phyloP scores from a whole-genome alignment of 306 rosid species.

The Cyamopsis tetragonoloba region DNA sequence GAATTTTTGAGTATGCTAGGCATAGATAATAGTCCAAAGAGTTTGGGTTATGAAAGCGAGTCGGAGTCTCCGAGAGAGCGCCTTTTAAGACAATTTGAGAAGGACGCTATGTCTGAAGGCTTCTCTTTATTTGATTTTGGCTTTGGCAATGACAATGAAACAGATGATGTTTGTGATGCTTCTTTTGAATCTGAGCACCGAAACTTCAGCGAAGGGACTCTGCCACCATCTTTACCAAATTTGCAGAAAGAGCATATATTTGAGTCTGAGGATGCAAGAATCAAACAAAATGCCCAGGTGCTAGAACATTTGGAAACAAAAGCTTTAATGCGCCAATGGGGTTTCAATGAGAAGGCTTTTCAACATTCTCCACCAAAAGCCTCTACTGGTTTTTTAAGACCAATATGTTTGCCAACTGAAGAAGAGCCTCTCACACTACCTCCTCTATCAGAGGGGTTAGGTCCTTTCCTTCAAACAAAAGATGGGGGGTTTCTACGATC shows the following conservation, averaged over 20 bases:
- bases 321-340: conserved; percentile 86
- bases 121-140: conserved; percentile 67
- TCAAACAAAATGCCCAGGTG: conserved; percentile 55
- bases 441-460: conserved; percentile 76
- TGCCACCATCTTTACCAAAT: conserved; percentile 40
- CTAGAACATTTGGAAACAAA: conserved; percentile 83
- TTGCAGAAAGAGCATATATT: conserved; percentile 43
- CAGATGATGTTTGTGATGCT: conserved; percentile 25
- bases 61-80: conserved; percentile 88
- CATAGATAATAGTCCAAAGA: conserved; percentile 52
- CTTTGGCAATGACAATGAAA: conserved; percentile 30
- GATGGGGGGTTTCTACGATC: conserved; percentile 81
- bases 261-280: conserved; percentile 39
- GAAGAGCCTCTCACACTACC: conserved; percentile 60
- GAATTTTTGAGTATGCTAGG: conserved; percentile 77
- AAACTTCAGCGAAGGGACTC: conserved; percentile 33
- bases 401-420: conserved; percentile 48
- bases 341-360: conserved; percentile 74
- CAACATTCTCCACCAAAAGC: conserved; percentile 68
- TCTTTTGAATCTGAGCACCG: conserved; percentile 35
- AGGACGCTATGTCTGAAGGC: conserved; percentile 61
- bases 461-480: conserved; percentile 73
- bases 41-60: conserved; percentile 65
- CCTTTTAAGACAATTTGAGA: conserved; percentile 77
- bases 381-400: conserved; percentile 62